Base-by-base conservation (phyloP, 2,329 filamentous ascomycete genomes). In the Fusarium nodosum region DNA sequence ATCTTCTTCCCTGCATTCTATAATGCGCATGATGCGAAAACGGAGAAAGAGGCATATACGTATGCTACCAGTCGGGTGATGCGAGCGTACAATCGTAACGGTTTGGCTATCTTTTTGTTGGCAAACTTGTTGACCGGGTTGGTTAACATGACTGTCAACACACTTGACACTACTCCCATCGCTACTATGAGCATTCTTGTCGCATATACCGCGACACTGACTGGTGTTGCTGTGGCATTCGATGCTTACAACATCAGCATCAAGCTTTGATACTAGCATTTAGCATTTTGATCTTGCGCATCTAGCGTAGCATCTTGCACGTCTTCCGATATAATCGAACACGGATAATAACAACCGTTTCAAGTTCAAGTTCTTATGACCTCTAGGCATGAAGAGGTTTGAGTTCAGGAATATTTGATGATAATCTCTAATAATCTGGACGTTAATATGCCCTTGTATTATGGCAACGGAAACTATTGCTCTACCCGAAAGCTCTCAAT, bases 81-180 rank as follows among this genome's bases (percentile, higher is more conserved):
- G 66, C 85, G 89, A 46, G 92, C 93, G 0, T 97, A 91, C 77
- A 99, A 99, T 77, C 87, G 91, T 56, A 97, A 97, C 74, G 94
- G 96, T 0, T 82, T 99, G 47, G 89, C 88, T 1, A 80, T 98
- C 1, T 99, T 99, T 77, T 79, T 99, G 61, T 76, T 94, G 38
- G 94, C 96, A 4, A 99, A 99, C 76, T 80, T 99, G 47, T 80
- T 97, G 66, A 99, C 96, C 1, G 96, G 96, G 0, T 77, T 93
- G 18, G 91, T 98, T 56, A 99, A 99, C 78, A 84, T 99, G 85
- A 92, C 90, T 6, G 79, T 98, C 56, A 90, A 91, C 39, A 99
- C 96, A 4, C 80, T 98, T 69, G 87, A 95, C 76, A 88, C 91
- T 68, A 85, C 84, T 7, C 86, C 88, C 11, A 73, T 86, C 5